Base-by-base conservation (phyloP, 2,329 filamentous ascomycete species). In the Cyanodermella asteris region DNA sequence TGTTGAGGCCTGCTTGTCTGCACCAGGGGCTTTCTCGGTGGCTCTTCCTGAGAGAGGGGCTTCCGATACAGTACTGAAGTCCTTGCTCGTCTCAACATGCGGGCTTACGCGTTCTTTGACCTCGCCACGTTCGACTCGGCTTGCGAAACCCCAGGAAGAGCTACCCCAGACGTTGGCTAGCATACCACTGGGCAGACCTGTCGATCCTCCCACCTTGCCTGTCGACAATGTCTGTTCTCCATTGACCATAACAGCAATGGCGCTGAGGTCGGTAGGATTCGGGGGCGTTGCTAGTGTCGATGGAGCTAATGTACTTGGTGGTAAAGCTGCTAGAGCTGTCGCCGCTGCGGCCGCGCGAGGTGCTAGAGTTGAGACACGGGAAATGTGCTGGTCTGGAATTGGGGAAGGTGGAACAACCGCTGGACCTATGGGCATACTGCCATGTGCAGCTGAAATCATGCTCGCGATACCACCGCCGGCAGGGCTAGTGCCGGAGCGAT, bases 151-250 rank as follows among this genome's bases (percentile, higher is more conserved):
- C 77, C 81, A 91, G 23, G 81, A 72, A 28, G 69, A 74, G 39
- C 72, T 90, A 24, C 84, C 84, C 84, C 84, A 94, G 28, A 90
- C 64, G 43, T 94, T 94, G 16, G 82, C 82, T 55, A 91, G 66
- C 32, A 93, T 69, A 9, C 78, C 80, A 24, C 75, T 76, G 1
- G 82, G 78, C 49, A 91, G 67, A 13, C 64, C 64, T 20, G 73
- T 66, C n/a, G 61, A 61, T 23, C 57, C 64, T 37, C 69, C 63
- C 31, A 54, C 55, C 24, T 53, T 50, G n/a, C 69, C 68, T 11
- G 68, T 47, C 3, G 61, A 62, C 28, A 80, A 56, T 2, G 68
- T 67, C 31, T 72, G 64, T 40, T 91, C 81, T 25, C 72, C 73
- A 37, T 73, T 78, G 10, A 84, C 66, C 14, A 78, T 59, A 13